Evolutionary conservation across 2,329 filamentous ascomycete species (phyloP).

Genomic region (Daldinia sp.): DNA sequence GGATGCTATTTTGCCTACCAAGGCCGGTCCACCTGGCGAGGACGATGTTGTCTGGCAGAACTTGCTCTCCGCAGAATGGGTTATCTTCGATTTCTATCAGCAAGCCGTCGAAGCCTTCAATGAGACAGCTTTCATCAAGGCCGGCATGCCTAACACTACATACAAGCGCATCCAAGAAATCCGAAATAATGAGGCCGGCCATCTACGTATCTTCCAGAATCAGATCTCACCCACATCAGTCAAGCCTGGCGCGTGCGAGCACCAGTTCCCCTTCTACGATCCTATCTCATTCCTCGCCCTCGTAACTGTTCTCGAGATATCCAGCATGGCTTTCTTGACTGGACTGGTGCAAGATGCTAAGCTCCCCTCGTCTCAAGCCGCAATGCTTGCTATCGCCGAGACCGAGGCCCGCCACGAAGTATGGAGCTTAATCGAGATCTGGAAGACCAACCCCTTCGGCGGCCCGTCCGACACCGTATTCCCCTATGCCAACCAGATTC

Average conservation of each 20-base stretch:
- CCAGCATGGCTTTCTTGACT: conserved; percentile 56
- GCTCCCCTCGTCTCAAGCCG: conserved; percentile 51
- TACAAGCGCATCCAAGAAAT: conserved; percentile 53
- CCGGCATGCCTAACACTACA: conserved; percentile 54
- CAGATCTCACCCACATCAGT: conserved; percentile 56
- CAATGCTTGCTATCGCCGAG: conserved; percentile 54
- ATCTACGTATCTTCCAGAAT: conserved; percentile 59
- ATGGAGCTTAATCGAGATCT: conserved; percentile 58
- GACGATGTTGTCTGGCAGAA: conserved; percentile 61
- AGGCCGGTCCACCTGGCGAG: conserved; percentile 48
- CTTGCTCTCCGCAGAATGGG: conserved; percentile 59
- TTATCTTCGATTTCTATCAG: conserved; percentile 59
- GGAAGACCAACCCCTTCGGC: conserved; percentile 55
- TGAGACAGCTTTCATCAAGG: conserved; percentile 48
- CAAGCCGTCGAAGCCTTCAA: conserved; percentile 58
- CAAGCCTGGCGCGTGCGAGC: conserved; percentile 53
- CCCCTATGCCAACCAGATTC: conserved; percentile 58
- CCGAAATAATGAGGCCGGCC: conserved; percentile 60
- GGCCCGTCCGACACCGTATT: conserved; percentile 58
- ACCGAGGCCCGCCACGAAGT: conserved; percentile 56
- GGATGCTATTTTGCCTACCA: conserved; percentile 49
- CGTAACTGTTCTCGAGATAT: conserved; percentile 54
- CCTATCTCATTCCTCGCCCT: conserved; percentile 46
- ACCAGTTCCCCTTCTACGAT: conserved; percentile 44
- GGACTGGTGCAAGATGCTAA: conserved; percentile 54